Evolutionary conservation across 192 early-diverging fungal genomes (phyloP), one percentile per base, ranked within the genome.

Genomic region (Kappamyces sp.): DNA sequence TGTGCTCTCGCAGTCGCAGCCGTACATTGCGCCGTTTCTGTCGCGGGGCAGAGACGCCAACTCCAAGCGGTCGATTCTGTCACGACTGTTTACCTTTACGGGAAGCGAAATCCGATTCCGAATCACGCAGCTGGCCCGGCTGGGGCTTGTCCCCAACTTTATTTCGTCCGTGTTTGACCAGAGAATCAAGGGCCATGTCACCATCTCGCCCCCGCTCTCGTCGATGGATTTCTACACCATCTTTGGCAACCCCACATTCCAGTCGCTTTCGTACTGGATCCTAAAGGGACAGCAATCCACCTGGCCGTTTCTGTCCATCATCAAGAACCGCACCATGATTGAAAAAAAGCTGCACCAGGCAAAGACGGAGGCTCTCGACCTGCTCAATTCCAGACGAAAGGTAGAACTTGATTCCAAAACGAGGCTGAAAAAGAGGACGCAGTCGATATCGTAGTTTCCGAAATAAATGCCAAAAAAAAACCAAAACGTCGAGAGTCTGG

Each of bases 1-100:
- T 60, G 89, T 91, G 49, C 74, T 89, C 1, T 89, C 87, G 1
- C 82, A 89, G 68, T 86, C 89, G 8, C 84, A 76, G 47, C 78
- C 84, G 2, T 77, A 80, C 59, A 75, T 84, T 40, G 80, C 83
- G 12, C 87, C 84, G 11, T 83, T 91, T 47, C 68, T 85, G 54
- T 66, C 67, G 35, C 66, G 59, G 32, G 54, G 66, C 46, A 65
- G 66, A 3, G 5, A 62, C 60, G 0, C 22, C 70, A 68, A 3
- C 29, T 41, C 6, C 57, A 59, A 35, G 57, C 45, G 42, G 58
- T 40, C 36, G 57, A 4, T 39, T 68, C 34, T 47, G 69, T 50
- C 57, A 74, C 41, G 71, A 78, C 49, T 39, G 72, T 62, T 31
- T 60, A 4, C 15, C 58, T 49, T 63, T 45, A 39, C 50, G 22